Conservation (phyloP, 768 basidiomycete species). For the Pulveroboletus sp. region DNA sequence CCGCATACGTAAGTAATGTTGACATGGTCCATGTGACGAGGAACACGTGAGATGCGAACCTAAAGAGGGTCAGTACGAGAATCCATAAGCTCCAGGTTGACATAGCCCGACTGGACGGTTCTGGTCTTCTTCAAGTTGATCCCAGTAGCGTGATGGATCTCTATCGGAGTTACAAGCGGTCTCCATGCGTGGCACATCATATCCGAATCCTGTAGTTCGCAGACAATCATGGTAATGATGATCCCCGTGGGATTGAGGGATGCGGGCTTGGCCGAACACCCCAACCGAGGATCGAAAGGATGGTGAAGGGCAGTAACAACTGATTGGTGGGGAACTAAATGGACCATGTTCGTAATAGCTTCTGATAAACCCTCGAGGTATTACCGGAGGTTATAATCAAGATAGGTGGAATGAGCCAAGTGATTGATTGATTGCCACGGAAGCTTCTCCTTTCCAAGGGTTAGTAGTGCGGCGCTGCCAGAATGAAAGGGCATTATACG, state of each 20-base stretch:
- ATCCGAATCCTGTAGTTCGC: neutral
- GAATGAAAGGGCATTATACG: neutral
- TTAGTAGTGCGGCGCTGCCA: neutral
- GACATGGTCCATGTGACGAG: no score
- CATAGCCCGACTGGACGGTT: no score
- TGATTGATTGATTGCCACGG: conserved; percentile 17
- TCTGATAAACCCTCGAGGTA: conserved; percentile 13
- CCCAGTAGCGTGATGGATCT: neutral
- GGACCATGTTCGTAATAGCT: conserved; percentile 6
- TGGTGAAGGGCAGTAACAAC: neutral
- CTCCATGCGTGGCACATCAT: neutral
- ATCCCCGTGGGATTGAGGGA: neutral
- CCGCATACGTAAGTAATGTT: no score
- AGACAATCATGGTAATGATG: conserved; percentile 3
- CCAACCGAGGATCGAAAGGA: neutral
- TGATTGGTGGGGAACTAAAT: neutral
- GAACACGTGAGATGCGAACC: no score
- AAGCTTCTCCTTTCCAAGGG: conserved; percentile 10
- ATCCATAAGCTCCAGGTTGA: no score
- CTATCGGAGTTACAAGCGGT: conserved; percentile 1
- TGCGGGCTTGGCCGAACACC: neutral
- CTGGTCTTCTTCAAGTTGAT: no score
- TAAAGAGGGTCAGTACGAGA: no score
- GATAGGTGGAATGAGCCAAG: conserved; percentile 6
- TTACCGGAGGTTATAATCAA: conserved; percentile 1